Evolutionary conservation across 768 basidiomycete species (phyloP).

Genomic region (Kockovaella imperatae): DNA sequence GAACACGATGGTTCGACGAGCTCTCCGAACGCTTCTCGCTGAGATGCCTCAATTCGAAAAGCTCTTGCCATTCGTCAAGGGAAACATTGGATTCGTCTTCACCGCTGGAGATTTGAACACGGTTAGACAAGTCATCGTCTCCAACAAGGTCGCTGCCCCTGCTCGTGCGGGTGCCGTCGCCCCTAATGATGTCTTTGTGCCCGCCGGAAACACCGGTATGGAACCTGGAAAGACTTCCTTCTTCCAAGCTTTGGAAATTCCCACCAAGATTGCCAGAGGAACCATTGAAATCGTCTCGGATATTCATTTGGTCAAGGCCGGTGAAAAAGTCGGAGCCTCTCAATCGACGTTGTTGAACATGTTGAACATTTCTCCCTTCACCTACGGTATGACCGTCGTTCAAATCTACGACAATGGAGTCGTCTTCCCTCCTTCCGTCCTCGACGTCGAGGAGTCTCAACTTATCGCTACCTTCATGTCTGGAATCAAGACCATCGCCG

Average conservation of each 20-base stretch:
- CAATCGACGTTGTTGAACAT: conserved; percentile 99
- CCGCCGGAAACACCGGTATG: conserved; percentile 98
- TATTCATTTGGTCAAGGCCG: conserved; percentile 86
- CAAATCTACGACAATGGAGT: conserved; percentile 95
- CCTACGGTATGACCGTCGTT: conserved; percentile 96
- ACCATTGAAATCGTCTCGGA: conserved; percentile 99
- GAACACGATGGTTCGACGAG: conserved; percentile 99
- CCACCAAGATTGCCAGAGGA: conserved; percentile 99
- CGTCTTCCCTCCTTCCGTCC: conserved; percentile 76
- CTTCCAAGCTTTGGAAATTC: conserved; percentile 99
- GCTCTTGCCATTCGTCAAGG: conserved; percentile 88
- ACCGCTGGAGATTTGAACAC: conserved; percentile 87
- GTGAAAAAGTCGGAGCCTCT: conserved; percentile 89
- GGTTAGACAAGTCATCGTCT: conserved; percentile 79
- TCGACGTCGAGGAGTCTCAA: conserved; percentile 86
- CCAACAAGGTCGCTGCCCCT: conserved; percentile 97
- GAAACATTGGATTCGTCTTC: conserved; percentile 99
- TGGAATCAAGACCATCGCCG: conserved; percentile 90
- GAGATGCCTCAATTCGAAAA: conserved; percentile 93
- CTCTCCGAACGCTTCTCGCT: conserved; percentile 77
- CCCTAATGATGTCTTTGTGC: conserved; percentile 82
- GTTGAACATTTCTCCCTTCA: conserved; percentile 99
- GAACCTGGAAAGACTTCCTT: conserved; percentile 99
- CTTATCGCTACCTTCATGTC: conserved; percentile 85
- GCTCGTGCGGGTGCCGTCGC: conserved; percentile 97